phyloP scores from a whole-genome alignment of 345 rosid genomes.

The Camelina laxa region DNA sequence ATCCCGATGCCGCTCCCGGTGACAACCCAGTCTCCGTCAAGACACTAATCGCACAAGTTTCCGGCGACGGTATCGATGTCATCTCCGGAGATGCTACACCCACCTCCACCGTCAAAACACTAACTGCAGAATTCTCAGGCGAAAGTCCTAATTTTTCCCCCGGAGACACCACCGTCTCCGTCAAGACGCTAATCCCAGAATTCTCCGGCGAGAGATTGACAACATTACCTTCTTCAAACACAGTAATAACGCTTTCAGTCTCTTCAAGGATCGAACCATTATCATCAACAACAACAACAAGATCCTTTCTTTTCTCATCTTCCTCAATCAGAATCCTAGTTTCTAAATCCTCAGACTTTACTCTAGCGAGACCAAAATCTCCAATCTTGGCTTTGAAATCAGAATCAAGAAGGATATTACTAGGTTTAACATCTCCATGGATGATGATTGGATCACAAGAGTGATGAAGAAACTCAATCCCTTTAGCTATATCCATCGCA shows the following conservation, averaged over 20 bases:
- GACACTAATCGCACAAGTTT: conserved; percentile 44
- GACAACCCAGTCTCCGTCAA: conserved; percentile 37
- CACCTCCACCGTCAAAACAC: conserved; percentile 11
- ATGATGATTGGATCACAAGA: conserved; percentile 60
- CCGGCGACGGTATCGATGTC: conserved; percentile 20
- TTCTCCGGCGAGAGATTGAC: conserved; percentile 61
- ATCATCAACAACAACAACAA: conserved; percentile 43
- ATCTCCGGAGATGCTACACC: conserved; percentile 20
- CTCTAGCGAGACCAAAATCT: conserved; percentile 78
- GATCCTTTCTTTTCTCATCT: conserved; percentile 43
- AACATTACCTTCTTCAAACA: conserved; percentile 54
- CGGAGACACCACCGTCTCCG: conserved; percentile 22
- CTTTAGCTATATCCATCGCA: conserved; percentile 70
- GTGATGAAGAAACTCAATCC: conserved; percentile 79
- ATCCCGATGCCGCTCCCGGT: conserved; percentile 30
- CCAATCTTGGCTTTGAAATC: conserved; percentile 71
- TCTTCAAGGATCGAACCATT: conserved; percentile 80
- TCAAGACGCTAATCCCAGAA: conserved; percentile 46
- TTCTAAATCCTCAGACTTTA: conserved; percentile 57
- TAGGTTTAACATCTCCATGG: conserved; percentile 77
- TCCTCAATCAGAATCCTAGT: conserved; percentile 42
- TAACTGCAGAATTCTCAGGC: conserved; percentile 31
- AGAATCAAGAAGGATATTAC: conserved; percentile 62
- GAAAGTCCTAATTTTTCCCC: neutral
- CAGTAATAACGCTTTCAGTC: conserved; percentile 62